phyloP scores from a whole-genome alignment of 1,139 yeast genomes.

The Debaryomycetaceae sp. region DNA sequence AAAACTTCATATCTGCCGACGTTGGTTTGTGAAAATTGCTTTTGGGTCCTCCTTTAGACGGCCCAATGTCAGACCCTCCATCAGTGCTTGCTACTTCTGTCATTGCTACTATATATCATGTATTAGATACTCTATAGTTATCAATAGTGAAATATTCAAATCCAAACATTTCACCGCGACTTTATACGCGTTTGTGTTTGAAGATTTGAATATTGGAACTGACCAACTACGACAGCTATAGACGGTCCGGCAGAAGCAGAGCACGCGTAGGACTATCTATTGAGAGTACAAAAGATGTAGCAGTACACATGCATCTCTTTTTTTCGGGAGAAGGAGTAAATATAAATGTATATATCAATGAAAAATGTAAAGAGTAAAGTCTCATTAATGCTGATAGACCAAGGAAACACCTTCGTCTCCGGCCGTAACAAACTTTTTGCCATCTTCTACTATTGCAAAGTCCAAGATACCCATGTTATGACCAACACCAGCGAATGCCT shows the following conservation, averaged over 20 bases:
- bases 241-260: too few species aligned
- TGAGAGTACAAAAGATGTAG: neutral
- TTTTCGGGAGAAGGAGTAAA: neutral
- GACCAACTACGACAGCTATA: too few species aligned
- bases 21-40: slow-evolving; percentile 40
- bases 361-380: slow-evolving; percentile 1
- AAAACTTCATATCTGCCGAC: slow-evolving; percentile 66
- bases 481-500: slow-evolving; percentile 76
- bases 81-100: neutral
- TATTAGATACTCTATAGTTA: neutral
- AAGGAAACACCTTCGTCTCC: slow-evolving; percentile 96
- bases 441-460: slow-evolving; percentile 61
- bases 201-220: too few species aligned
- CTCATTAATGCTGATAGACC: slow-evolving; percentile 38
- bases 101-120: neutral
- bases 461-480: slow-evolving; percentile 94
- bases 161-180: neutral
- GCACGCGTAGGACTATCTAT: too few species aligned
- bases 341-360: neutral
- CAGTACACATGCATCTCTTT: neutral
- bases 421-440: slow-evolving; percentile 79
- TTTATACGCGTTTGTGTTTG: neutral
- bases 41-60: neutral
- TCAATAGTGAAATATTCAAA: neutral
- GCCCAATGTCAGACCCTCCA: neutral